Conservation (phyloP, 306 rosid genomes). For the Dalbergia oliveri region DNA sequence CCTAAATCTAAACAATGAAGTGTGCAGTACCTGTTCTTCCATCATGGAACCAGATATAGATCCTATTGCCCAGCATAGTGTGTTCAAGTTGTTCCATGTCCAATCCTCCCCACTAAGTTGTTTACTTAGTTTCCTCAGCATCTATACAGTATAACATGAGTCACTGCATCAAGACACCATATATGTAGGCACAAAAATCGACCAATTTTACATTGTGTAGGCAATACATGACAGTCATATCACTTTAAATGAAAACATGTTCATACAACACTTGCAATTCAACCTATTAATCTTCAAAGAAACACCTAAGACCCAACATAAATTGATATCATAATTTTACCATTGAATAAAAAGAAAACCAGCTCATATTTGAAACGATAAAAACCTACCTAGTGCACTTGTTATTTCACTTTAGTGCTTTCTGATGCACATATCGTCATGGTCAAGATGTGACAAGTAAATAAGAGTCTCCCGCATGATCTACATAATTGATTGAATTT, state of each 20-base stretch:
- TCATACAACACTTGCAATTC: not conserved
- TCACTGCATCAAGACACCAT: slow-evolving; percentile 12
- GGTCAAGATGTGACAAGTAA: slow-evolving; percentile 96
- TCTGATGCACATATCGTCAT: slow-evolving; percentile 63
- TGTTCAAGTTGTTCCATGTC: slow-evolving; percentile 98
- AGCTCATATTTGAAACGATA: slow-evolving; percentile 3
- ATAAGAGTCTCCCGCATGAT: slow-evolving; percentile 99
- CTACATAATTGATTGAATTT: slow-evolving; percentile 57
- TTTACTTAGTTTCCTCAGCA: slow-evolving; percentile 92
- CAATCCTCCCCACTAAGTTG: slow-evolving; percentile 98
- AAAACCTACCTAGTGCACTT: not conserved
- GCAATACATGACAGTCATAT: not conserved
- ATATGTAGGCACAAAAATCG: not conserved
- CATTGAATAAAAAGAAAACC: not conserved
- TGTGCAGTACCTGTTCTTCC: slow-evolving; percentile 86
- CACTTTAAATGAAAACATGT: slow-evolving; percentile 12
- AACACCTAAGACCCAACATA: not conserved
- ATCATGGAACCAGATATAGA: slow-evolving; percentile 99
- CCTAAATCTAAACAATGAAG: not conserved
- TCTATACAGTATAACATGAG: slow-evolving; percentile 45
- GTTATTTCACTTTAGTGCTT: slow-evolving; percentile 5
- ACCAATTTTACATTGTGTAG: not conserved
- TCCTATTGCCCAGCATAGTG: slow-evolving; percentile 99
- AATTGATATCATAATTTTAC: not conserved
- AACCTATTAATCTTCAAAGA: not conserved